Percentiles rank a stretch among this genome's conserved stretches.
phyloP scores from a whole-genome alignment of 1,284 basidiomycete species.

The Fomitopsis pinicola region DNA sequence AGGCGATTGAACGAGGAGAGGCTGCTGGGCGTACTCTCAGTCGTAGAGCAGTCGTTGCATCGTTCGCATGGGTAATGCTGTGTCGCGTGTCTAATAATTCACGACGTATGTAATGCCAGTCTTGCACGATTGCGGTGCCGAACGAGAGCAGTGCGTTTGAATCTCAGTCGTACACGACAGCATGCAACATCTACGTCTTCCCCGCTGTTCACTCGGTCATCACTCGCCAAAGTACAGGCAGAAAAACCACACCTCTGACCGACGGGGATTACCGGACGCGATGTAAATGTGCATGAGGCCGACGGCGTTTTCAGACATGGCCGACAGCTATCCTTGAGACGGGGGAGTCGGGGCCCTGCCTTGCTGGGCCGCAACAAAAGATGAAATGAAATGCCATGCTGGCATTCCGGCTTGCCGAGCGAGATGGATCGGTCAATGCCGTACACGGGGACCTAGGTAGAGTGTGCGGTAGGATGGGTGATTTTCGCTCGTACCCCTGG shows the following conservation, averaged over 20 bases:
- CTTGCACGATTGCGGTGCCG: neutral
- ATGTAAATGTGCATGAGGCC: neutral
- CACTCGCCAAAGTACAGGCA: neutral
- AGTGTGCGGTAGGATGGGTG: neutral
- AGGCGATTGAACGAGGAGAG: conserved; percentile 46
- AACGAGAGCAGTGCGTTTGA: too few species aligned
- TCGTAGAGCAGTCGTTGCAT: conserved; percentile 33
- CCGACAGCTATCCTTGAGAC: neutral
- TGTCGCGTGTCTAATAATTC: neutral
- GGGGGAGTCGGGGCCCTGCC: neutral
- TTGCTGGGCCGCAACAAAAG: neutral
- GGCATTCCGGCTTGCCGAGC: neutral
- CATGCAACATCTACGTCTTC: neutral
- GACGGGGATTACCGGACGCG: neutral
- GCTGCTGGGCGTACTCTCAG: conserved; percentile 39
- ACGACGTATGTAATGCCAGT: neutral
- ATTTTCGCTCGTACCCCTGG: neutral
- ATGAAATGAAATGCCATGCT: neutral
- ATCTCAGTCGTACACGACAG: neutral
- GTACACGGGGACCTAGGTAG: conserved; percentile 1
- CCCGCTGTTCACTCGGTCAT: neutral
- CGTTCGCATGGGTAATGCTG: neutral
- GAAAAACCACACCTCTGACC: neutral
- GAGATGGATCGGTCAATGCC: neutral
- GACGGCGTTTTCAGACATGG: neutral